Base-by-base conservation (phyloP, 176 grass and related monocot species). In the Eleusine indica region DNA sequence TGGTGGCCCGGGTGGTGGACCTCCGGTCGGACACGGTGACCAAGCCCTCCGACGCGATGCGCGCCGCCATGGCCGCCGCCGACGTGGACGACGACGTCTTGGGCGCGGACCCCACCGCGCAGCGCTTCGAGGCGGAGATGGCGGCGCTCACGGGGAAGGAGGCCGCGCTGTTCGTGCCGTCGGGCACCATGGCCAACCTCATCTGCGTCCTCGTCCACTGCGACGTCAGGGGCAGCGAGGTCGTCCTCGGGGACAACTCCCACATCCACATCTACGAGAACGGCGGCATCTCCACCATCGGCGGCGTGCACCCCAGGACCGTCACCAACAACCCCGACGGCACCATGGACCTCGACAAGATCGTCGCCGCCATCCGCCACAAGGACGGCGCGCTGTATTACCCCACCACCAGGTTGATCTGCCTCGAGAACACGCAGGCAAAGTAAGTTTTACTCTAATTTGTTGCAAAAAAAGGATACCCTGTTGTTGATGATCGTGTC, bases 251-350 rank as follows among this genome's bases (percentile, higher is more conserved):
- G 4, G 93, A 94, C 82, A 76, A 66, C 58, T 99, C 88, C 0
- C 96, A 99, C 71, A 99, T 99, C 79, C 96, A 99, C 60, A 3
- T 99, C 43, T 99, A 88, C 72, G 96, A 99, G 86, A 99, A 99
- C 68, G 93, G 96, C 2, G 96, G 96, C 77, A 89, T 99, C 69
- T 77, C 92, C n/a, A 94, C 93, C 61, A 78, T 99, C 67, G 96
- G 93, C 22, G 91, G 96, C 28, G 86, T 99, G 1, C 96, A 99
- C 74, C 82, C 93, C 5, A 98, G 61, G 84, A 96, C 87, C 21
- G 64, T 98, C 18, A 42, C 25, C 29, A 99, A 99, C 83, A 94
- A 96, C 17, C 73, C 80, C 4, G 91, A 99, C 56, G 96, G 96
- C 32, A 96, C 96, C 44, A 96, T 99, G 84, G 96, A 96, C 48